Evolutionary conservation across 1,284 basidiomycete species (phyloP), one percentile per base, ranked within the genome.

Genomic region (Irpex sp.): DNA sequence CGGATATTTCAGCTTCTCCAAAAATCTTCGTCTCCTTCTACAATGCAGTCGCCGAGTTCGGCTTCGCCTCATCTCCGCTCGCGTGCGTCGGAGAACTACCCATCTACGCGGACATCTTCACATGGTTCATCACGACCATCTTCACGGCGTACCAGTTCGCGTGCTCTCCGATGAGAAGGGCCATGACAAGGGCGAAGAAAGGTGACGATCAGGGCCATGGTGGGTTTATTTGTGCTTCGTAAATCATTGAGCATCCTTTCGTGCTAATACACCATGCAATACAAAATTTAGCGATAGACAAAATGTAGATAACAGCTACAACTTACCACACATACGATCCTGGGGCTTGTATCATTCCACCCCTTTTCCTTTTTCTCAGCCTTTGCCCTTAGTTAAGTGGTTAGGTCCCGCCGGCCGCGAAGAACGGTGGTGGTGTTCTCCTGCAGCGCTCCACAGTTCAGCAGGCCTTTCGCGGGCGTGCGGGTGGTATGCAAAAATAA

Each of bases 111-210:
- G 63, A 3, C 70, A 70, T 67, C 43, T 74, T 78, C 38, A 86
- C 76, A 72, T 83, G 84, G 82, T 83, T 81, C 45, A 84, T 82
- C 59, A 89, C 86, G 68, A 96, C 94, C 82, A 94, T 91, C 83
- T 96, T 96, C 78, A 95, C 88, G 1, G 94, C 94, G 73, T 87
- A 92, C 86, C 88, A 90, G 68, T 87, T 80, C 13, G 93, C 91
- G 18, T 87, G 89, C 15, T 79, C 77, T 20, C 89, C 88, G 74
- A 88, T 84, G 43, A 95, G 82, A 1, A 95, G 82, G 1, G 38
- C 91, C 38, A 38, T 38, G 38, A 38, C 38, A 7, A 38, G 38
- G 38, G 38, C 38, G 38, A 38, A 38, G 38, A 9, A 38, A 38
- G 38, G 7, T 9, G 38, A 38, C 38, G 38, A 38, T 9, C 1